Evolutionary conservation across 805 yeast genomes (phyloP).

Genomic region (Myxozyma melibiosi): DNA sequence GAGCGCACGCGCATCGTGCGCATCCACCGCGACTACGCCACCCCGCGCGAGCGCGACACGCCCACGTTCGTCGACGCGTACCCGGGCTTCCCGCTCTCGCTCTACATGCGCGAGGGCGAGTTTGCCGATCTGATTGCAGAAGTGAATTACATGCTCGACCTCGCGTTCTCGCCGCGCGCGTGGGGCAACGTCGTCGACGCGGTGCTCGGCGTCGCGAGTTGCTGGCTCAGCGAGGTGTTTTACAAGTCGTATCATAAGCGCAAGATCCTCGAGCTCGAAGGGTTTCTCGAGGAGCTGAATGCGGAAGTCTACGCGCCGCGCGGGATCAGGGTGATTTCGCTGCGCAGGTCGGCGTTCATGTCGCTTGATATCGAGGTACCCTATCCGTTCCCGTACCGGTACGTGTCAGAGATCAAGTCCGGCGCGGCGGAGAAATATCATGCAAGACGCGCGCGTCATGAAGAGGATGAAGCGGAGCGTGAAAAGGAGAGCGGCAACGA

Average conservation of each 20-base stretch:
- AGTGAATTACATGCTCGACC: constrained; percentile 7
- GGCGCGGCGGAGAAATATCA: not conserved
- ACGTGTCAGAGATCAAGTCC: not conserved
- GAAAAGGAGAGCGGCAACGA: too few relatives aligned
- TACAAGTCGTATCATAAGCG: constrained; percentile 1
- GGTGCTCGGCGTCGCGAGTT: not conserved
- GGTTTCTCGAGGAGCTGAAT: constrained; percentile 3
- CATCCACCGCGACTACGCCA: constrained; percentile 11
- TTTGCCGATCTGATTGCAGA: constrained; percentile 10
- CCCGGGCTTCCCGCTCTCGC: constrained; percentile 18
- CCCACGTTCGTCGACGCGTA: constrained; percentile 2
- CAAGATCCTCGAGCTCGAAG: constrained; percentile 5
- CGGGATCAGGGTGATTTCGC: constrained; percentile 9
- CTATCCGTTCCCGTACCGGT: constrained; percentile 4
- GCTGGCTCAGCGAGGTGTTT: constrained; percentile 10
- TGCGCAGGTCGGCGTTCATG: constrained; percentile 4
- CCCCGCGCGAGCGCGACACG: not conserved
- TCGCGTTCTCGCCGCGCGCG: constrained; percentile 3
- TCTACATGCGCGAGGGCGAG: constrained; percentile 8
- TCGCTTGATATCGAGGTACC: constrained; percentile 17
- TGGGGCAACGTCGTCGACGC: constrained; percentile 11
- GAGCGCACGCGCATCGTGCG: constrained; percentile 11
- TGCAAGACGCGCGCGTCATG: too few relatives aligned
- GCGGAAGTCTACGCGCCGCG: not conserved
- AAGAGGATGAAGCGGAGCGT: too few relatives aligned